Evolutionary conservation across 2,329 filamentous ascomycete genomes (phyloP).

Genomic region (Pezicula rhizophila): DNA sequence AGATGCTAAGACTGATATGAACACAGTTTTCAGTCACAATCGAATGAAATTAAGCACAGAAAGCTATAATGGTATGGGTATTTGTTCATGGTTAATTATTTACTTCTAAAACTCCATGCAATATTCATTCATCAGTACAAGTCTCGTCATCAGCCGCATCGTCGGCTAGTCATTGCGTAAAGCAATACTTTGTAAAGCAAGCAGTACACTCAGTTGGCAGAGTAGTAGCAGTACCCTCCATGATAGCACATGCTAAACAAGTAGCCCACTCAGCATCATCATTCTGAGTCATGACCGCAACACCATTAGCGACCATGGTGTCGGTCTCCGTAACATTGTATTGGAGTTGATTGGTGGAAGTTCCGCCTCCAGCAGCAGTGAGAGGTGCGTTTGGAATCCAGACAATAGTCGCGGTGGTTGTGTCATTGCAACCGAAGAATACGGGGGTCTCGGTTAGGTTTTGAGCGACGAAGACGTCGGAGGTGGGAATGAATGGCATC

Average conservation of each 20-base stretch:
- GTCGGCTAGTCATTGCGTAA: neutral
- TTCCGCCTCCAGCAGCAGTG: constrained; percentile 24
- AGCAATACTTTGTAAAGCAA: constrained; percentile 34
- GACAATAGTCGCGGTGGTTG: constrained; percentile 35
- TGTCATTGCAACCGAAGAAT: constrained; percentile 44
- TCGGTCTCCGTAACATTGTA: constrained; percentile 28
- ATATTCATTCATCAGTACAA: no score
- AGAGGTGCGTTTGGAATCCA: constrained; percentile 37
- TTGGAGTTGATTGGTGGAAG: constrained; percentile 26
- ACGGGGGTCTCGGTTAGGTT: constrained; percentile 13
- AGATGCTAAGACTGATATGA: no score
- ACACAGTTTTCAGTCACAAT: no score
- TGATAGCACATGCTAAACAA: constrained; percentile 35
- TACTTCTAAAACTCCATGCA: no score
- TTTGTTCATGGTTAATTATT: no score
- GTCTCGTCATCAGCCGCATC: no score
- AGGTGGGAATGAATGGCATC: constrained; percentile 36
- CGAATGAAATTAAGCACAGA: no score
- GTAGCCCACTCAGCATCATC: constrained; percentile 27
- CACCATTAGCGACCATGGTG: constrained; percentile 32
- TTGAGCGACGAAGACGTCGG: constrained; percentile 27
- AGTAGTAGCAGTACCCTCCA: constrained; percentile 22
- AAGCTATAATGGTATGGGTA: no score
- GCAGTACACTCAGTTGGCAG: constrained; percentile 25
- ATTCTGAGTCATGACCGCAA: constrained; percentile 30